These are phyloP conservation scores for Cyathus striatus DNA, from an alignment of 768 basidiomycete species.

Conservation along the genomic window DNA sequence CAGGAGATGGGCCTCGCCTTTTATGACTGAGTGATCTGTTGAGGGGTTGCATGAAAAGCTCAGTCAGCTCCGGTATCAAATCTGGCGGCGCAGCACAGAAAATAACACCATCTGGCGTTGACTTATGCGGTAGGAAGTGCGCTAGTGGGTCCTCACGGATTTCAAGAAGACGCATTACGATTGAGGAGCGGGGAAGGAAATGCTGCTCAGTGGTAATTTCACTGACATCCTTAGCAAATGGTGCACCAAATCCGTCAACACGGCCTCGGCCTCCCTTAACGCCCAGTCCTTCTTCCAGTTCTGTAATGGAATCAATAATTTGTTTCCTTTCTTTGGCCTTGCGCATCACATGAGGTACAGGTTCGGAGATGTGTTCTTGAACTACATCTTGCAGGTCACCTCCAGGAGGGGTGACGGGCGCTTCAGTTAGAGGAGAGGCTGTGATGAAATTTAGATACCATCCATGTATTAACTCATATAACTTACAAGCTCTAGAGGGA, in stretches of 20 bases:
- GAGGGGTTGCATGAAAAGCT: constrained; percentile 80
- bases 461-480: background rate
- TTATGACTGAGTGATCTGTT: no score
- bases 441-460: constrained; percentile 2
- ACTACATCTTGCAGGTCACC: constrained; percentile 44
- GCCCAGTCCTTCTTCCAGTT: constrained; percentile 65
- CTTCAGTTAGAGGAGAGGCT: constrained; percentile 77
- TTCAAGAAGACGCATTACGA: constrained; percentile 82
- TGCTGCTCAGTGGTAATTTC: constrained; percentile 76
- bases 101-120: constrained; percentile 65
- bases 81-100: constrained; percentile 86
- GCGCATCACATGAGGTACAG: constrained; percentile 20
- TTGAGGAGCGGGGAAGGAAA: constrained; percentile 79
- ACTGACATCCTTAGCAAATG: constrained; percentile 52
- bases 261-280: constrained; percentile 52
- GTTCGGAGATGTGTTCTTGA: constrained; percentile 32
- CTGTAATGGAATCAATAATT: constrained; percentile 87
- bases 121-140: constrained; percentile 81
- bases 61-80: constrained; percentile 72
- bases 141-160: constrained; percentile 80
- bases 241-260: constrained; percentile 44
- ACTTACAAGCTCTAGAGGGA: constrained; percentile 67
- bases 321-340: constrained; percentile 75
- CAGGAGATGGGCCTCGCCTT: constrained; percentile 56
- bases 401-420: constrained; percentile 75